These are phyloP conservation scores for Boletus barrowsii DNA, from an alignment of 768 basidiomycete species.

Conservation along the genomic window DNA sequence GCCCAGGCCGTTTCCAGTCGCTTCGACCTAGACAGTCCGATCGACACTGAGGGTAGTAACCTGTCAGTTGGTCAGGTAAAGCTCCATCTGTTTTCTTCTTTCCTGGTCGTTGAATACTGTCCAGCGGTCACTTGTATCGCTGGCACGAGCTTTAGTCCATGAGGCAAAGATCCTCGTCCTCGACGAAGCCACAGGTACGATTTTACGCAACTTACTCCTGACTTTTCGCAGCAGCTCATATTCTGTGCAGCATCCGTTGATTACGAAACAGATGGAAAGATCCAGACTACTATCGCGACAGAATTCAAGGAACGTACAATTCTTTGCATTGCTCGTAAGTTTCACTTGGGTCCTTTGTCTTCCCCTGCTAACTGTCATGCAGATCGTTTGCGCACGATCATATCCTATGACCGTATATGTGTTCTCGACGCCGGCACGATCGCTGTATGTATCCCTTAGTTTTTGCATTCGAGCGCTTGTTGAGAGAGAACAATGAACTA, in stretches of 20 bases:
- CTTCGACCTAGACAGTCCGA: constrained; percentile 78
- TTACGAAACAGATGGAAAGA: constrained; percentile 85
- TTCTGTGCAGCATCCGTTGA: constrained; percentile 67
- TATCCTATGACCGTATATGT: constrained; percentile 84
- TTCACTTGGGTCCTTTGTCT: neutral
- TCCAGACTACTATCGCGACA: constrained; percentile 84
- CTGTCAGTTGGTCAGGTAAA: constrained; percentile 59
- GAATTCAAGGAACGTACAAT: constrained; percentile 85
- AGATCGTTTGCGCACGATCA: constrained; percentile 86
- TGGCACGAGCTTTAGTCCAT: constrained; percentile 88
- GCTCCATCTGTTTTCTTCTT: neutral
- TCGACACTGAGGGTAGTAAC: constrained; percentile 87
- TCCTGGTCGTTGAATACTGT: constrained; percentile 32
- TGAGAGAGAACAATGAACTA: constrained; percentile 19
- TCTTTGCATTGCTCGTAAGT: constrained; percentile 82
- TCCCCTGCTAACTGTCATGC: constrained; percentile 3
- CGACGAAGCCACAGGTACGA: constrained; percentile 80
- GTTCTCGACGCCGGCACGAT: constrained; percentile 82
- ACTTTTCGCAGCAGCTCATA: neutral
- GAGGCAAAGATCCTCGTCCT: constrained; percentile 81
- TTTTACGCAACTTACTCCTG: neutral
- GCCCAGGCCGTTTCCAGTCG: constrained; percentile 41
- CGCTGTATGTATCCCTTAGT: constrained; percentile 43
- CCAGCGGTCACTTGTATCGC: constrained; percentile 78
- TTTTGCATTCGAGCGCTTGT: neutral